Percentiles rank a stretch among this genome's conserved stretches.
phyloP scores from a whole-genome alignment of 352 stramenopile species.

The Globisporangium okanoganense region DNA sequence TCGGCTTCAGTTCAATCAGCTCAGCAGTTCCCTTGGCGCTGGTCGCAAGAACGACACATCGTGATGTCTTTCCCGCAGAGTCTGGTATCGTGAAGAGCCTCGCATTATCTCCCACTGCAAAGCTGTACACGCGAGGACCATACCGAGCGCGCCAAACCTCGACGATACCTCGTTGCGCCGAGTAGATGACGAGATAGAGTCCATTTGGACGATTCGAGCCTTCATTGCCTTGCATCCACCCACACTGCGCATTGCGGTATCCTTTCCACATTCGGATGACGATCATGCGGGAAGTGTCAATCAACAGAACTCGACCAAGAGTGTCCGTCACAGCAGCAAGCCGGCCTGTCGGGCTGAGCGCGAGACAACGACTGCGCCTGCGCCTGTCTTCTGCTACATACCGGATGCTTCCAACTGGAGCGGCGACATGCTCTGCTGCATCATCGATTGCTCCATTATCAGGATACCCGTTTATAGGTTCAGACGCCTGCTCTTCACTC shows the following conservation, averaged over 20 bases:
- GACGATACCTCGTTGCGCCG: constrained; percentile 73
- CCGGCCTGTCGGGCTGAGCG: constrained; percentile 65
- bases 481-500: constrained; percentile 7
- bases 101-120: constrained; percentile 63
- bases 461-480: constrained; percentile 10
- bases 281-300: constrained; percentile 78
- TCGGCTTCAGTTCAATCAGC: constrained; percentile 56
- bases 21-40: constrained; percentile 30
- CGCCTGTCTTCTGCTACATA: constrained; percentile 57
- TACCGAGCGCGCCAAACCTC: constrained; percentile 81
- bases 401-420: constrained; percentile 46
- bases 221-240: constrained; percentile 77
- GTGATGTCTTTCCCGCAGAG: constrained; percentile 25
- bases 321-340: constrained; percentile 73
- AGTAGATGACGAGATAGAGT: constrained; percentile 85
- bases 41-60: constrained; percentile 53
- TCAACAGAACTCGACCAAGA: constrained; percentile 65
- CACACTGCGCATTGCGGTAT: constrained; percentile 78
- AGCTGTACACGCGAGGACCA: constrained; percentile 66
- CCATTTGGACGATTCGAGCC: constrained; percentile 37
- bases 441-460: constrained; percentile 34
- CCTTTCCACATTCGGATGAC: constrained; percentile 87
- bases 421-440: constrained; percentile 69
- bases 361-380: constrained; percentile 51
- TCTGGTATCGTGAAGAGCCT: constrained; percentile 64